Evolutionary conservation across 169 alveolate genomes (phyloP), one percentile per base, ranked within the genome.

Genomic region (Plasmodium gonderi): DNA sequence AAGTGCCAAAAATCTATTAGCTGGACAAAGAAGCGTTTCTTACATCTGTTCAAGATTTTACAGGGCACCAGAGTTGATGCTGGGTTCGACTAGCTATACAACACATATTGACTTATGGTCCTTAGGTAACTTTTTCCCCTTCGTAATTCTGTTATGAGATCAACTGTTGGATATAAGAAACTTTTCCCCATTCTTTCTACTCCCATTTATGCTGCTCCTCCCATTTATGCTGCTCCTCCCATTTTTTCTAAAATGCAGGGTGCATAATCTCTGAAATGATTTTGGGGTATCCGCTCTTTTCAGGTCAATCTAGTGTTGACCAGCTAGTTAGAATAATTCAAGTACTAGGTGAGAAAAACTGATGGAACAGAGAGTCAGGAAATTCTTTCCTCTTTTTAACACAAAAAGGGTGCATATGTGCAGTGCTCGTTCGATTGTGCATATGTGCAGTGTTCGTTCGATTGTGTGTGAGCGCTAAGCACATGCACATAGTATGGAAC

Each of bases 31-130:
- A 23, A 98, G 99, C 95, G 99, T 98, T 5, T 95, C 99, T 1
- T 98, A 98, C 90, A 99, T 98, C 9, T 98, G 99, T 96, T 97
- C 99, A 12, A 95, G 99, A 87, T 99, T 98, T 94, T 99, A 99
- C 93, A 94, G 99, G 47, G 99, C 99, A 0, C 99, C 99, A 0
- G 99, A 99, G 91, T 96, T 99, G 29, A 98, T 99, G 96, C 96
- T 99, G 77, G 99, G 99, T 17, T 98, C 99, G 3, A 98, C 98
- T 54, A 99, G 98, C 94, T 99, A 99, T 92, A 98, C 99, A 14
- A 97, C 99, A 26, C 99, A 97, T 38, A 98, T 99, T n/a, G 99
- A 99, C 96, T 91, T 98, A 7, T 99, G 99, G 99, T 97, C 99
- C 14, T 95, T 98, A 42, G 99, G 99, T 75, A 95, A 3, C 95